Percentiles rank a stretch among this genome's conserved stretches.
Evolutionary conservation across 2,329 filamentous ascomycete species (phyloP).

Genomic region (Plectosphaerella plurivora): DNA sequence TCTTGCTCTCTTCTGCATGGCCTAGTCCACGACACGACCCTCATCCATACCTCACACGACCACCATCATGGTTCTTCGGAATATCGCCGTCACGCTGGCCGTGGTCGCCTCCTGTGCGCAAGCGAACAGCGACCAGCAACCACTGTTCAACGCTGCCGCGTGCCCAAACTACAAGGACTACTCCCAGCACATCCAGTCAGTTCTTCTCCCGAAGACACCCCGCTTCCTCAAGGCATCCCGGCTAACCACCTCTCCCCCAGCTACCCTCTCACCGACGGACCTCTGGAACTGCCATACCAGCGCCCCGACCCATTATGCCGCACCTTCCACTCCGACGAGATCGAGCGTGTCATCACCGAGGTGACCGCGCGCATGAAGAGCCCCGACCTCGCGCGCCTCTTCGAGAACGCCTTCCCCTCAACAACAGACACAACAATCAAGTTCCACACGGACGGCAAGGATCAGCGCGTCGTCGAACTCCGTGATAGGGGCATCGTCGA

Average conservation of each 20-base stretch:
- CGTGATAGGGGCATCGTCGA: conserved; percentile 30
- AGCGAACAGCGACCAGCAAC: conserved; percentile 6
- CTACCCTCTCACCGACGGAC: conserved; percentile 73
- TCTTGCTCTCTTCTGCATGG: not conserved
- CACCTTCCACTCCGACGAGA: conserved; percentile 80
- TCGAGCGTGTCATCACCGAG: conserved; percentile 83
- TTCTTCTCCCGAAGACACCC: not conserved
- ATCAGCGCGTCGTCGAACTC: conserved; percentile 18
- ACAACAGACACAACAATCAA: conserved; percentile 85
- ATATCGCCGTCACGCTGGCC: conserved; percentile 12
- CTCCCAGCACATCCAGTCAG: conserved; percentile 33
- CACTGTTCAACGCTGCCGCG: conserved; percentile 16
- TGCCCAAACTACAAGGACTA: conserved; percentile 38
- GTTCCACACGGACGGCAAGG: conserved; percentile 69
- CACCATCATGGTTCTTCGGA: conserved; percentile 6
- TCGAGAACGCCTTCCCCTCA: conserved; percentile 93
- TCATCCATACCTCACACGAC: not conserved
- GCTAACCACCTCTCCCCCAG: conserved; percentile 36
- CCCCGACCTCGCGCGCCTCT: conserved; percentile 83
- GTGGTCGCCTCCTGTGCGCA: conserved; percentile 9
- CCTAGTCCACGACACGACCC: not conserved
- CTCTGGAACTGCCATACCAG: conserved; percentile 78
- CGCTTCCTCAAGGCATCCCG: not conserved
- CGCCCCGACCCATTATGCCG: conserved; percentile 76
- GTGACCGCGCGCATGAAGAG: conserved; percentile 77